Conservation (phyloP, 2,329 filamentous ascomycete species). For the Sclerotinia minor region DNA sequence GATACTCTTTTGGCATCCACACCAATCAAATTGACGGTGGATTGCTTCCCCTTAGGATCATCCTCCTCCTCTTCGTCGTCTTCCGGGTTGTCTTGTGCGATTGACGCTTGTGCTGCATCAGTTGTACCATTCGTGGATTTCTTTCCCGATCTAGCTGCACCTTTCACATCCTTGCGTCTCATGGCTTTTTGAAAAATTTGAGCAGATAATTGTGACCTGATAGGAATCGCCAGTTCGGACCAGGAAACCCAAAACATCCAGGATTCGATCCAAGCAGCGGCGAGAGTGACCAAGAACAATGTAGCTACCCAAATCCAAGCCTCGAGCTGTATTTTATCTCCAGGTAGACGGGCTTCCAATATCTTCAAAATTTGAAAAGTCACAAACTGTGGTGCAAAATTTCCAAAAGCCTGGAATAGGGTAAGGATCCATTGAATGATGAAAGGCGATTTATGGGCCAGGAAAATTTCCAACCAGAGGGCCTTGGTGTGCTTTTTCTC, state of each 20-base stretch:
- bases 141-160: constrained; percentile 51
- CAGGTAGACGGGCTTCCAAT: constrained; percentile 57
- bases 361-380: constrained; percentile 64
- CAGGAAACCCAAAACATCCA: constrained; percentile 68
- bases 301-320: constrained; percentile 69
- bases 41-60: constrained; percentile 64
- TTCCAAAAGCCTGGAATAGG: constrained; percentile 42
- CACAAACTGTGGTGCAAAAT: constrained; percentile 69
- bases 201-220: constrained; percentile 68
- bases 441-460: constrained; percentile 58
- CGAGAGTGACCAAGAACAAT: constrained; percentile 60
- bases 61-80: constrained; percentile 46
- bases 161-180: constrained; percentile 74
- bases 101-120: constrained; percentile 32
- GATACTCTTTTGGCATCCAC: constrained; percentile 70
- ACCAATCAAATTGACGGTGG: constrained; percentile 75
- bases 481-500: constrained; percentile 48
- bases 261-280: constrained; percentile 57
- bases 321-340: constrained; percentile 50
- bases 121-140: constrained; percentile 36
- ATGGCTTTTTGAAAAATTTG: constrained; percentile 77
- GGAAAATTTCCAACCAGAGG: constrained; percentile 61
- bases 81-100: constrained; percentile 39
- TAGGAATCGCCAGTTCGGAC: constrained; percentile 61
- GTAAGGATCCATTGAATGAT: constrained; percentile 60